Percentiles rank a stretch among this genome's conserved stretches.
These are phyloP conservation scores for Yamadazyma taylorii DNA, from an alignment of 1,139 yeast genomes.

Conservation along the genomic window DNA sequence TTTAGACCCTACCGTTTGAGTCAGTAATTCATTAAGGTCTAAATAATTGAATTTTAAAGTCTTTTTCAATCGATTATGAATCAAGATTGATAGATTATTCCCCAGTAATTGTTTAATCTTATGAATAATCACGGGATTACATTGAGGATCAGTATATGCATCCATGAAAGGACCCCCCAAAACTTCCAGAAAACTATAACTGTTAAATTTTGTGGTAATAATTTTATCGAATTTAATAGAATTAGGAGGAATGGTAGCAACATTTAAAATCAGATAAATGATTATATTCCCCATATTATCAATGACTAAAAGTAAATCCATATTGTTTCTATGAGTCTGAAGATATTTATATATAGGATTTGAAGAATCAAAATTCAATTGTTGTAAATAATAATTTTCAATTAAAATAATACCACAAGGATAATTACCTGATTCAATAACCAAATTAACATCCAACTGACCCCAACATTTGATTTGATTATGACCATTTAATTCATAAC, in stretches of 20 bases:
- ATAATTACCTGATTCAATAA: slow-evolving; percentile 8
- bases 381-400: slow-evolving; percentile 49
- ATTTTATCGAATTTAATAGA: slow-evolving; percentile 27
- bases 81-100: slow-evolving; percentile 20
- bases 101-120: slow-evolving; percentile 20
- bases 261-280: slow-evolving; percentile 51
- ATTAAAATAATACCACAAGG: slow-evolving; percentile 40
- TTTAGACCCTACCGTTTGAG: slow-evolving; percentile 15
- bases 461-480: slow-evolving; percentile 64
- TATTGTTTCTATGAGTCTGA: slow-evolving; percentile 18
- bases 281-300: slow-evolving; percentile 45
- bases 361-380: slow-evolving; percentile 10
- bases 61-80: slow-evolving; percentile 42
- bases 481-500: slow-evolving; percentile 60
- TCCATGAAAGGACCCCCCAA: slow-evolving; percentile 7
- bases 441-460: slow-evolving; percentile 41
- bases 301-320: slow-evolving; percentile 58
- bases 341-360: slow-evolving; percentile 10
- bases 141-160: slow-evolving; percentile 9
- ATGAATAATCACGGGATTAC: slow-evolving; percentile 28
- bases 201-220: slow-evolving; percentile 10
- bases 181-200: slow-evolving; percentile 13
- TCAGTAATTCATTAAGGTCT: slow-evolving; percentile 9
- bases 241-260: slow-evolving; percentile 50
- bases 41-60: slow-evolving; percentile 31